A percentile compares a stretch with the other conserved stretches of the same genome.
Conservation (phyloP, 2,329 filamentous ascomycete species). For the Pseudocercospora crystallina region DNA sequence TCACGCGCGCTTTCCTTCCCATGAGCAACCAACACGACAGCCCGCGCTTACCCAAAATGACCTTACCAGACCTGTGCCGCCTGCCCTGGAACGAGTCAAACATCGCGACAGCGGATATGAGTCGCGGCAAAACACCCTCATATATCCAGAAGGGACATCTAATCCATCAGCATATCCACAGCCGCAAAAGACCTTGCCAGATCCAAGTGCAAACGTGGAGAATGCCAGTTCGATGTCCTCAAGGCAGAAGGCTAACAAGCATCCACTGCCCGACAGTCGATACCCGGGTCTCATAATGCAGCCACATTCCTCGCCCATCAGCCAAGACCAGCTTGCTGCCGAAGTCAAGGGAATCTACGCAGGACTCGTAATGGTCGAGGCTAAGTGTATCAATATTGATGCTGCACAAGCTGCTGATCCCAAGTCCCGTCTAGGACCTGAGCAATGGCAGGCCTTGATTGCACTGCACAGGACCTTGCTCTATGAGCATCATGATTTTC, state of each 20-base stretch:
- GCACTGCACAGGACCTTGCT: constrained; percentile 70
- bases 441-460: constrained; percentile 84
- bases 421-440: constrained; percentile 50
- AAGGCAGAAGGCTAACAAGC: neutral
- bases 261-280: constrained; percentile 7
- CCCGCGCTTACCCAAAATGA: neutral
- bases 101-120: constrained; percentile 3
- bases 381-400: constrained; percentile 82
- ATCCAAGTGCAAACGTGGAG: neutral
- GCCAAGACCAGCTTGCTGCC: constrained; percentile 73
- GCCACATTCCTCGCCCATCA: constrained; percentile 51
- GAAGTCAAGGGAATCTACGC: constrained; percentile 85
- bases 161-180: neutral
- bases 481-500: constrained; percentile 55
- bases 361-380: constrained; percentile 81
- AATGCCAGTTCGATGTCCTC: neutral
- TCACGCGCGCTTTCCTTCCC: neutral
- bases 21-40: neutral
- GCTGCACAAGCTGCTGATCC: constrained; percentile 59
- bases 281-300: constrained; percentile 24
- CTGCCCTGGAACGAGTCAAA: neutral
- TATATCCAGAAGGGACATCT: neutral
- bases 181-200: too few species aligned
- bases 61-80: neutral
- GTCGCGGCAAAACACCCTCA: constrained; percentile 3